phyloP scores from a whole-genome alignment of 1,284 basidiomycete genomes.

The Porodaedalea pini region DNA sequence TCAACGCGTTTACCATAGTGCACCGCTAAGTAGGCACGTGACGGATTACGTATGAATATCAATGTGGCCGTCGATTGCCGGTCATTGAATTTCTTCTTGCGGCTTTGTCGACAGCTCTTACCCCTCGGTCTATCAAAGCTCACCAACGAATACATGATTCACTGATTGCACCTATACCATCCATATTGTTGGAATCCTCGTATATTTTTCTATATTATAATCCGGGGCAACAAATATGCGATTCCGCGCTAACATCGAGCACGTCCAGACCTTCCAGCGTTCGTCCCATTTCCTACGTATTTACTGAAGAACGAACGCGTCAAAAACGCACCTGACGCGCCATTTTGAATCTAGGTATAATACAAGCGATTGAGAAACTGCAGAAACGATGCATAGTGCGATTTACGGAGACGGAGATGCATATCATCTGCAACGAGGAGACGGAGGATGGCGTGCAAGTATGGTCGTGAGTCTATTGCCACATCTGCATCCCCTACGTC shows the following conservation, averaged over 20 bases:
- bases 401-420: slow-evolving; percentile 72
- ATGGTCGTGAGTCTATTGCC: slow-evolving; percentile 72
- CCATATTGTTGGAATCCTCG: no score
- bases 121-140: not conserved
- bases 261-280: slow-evolving; percentile 60
- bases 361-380: slow-evolving; percentile 76
- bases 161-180: no score
- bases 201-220: no score
- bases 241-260: slow-evolving; percentile 60
- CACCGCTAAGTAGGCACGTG: no score
- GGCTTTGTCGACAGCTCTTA: not conserved
- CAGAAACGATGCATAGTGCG: slow-evolving; percentile 82
- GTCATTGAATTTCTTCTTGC: not conserved
- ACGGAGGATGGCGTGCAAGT: slow-evolving; percentile 86
- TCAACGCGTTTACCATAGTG: no score
- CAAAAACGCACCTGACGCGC: not conserved
- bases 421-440: slow-evolving; percentile 81
- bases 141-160: not conserved
- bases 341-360: slow-evolving; percentile 48
- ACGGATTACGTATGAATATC: not conserved
- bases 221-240: slow-evolving; percentile 50
- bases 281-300: slow-evolving; percentile 25
- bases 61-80: not conserved
- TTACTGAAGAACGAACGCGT: not conserved
- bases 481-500: not conserved